phyloP scores from a whole-genome alignment of 73 alveolate species.

The Paramecium octaurelia region DNA sequence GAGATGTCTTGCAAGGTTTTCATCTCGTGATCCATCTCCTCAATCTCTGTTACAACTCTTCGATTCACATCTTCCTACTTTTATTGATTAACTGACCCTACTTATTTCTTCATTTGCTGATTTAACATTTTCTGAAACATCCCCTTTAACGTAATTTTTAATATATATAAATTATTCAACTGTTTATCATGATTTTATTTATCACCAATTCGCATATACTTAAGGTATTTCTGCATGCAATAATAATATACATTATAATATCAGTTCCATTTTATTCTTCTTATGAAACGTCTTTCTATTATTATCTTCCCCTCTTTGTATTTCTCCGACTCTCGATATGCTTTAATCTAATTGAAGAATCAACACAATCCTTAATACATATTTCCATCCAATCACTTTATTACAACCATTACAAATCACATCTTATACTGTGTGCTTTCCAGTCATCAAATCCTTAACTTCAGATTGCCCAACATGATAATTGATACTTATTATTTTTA shows the following conservation, averaged over 20 bases:
- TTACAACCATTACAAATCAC: background rate
- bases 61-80: background rate
- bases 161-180: background rate
- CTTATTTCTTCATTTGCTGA: background rate
- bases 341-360: background rate
- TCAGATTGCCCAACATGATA: background rate
- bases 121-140: background rate
- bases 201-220: background rate
- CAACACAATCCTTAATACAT: background rate
- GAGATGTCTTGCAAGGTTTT: background rate
- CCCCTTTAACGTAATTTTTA: background rate
- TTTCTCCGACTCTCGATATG: background rate
- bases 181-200: background rate
- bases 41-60: background rate
- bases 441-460: background rate
- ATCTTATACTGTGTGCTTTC: background rate
- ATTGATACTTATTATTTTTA: background rate
- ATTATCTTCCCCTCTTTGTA: conserved; percentile 43
- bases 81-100: background rate
- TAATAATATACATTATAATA: background rate
- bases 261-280: background rate
- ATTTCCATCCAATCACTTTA: conserved; percentile 39
- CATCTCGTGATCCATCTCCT: background rate
- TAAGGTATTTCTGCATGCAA: background rate
- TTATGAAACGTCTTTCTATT: background rate